Conservation (phyloP, 169 alveolate species). For the Plasmodium vivax region DNA sequence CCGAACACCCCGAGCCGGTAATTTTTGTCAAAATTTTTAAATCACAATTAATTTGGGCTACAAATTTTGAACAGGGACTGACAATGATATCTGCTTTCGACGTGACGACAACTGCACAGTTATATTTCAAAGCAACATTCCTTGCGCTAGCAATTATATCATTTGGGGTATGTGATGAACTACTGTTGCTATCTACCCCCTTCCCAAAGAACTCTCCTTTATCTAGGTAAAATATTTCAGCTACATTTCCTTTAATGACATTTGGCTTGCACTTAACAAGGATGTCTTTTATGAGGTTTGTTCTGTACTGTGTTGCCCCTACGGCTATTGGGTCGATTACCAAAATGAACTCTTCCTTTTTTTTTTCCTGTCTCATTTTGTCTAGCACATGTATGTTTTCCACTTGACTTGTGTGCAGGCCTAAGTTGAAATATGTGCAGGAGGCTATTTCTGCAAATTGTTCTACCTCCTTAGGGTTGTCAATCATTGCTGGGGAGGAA, state of each 20-base stretch:
- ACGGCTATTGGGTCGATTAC: constrained; percentile 70
- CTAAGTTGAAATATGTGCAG: constrained; percentile 43
- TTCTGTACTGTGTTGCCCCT: constrained; percentile 69
- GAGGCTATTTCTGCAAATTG: constrained; percentile 42
- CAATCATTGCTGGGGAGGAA: constrained; percentile 72
- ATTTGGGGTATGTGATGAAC: not conserved
- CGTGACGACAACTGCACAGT: constrained; percentile 62
- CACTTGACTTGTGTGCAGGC: constrained; percentile 56
- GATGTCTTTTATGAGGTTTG: constrained; percentile 31
- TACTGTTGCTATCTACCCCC: constrained; percentile 63
- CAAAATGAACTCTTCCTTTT: constrained; percentile 28
- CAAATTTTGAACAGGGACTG: constrained; percentile 20
- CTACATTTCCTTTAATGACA: constrained; percentile 68
- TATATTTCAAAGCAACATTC: constrained; percentile 61
- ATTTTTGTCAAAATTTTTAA: constrained; percentile 51
- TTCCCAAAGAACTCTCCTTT: constrained; percentile 59
- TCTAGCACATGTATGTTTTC: constrained; percentile 35
- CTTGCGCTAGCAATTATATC: constrained; percentile 68
- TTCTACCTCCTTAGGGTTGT: constrained; percentile 69
- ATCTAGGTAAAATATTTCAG: constrained; percentile 58
- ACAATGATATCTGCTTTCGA: constrained; percentile 49
- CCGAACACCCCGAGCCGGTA: constrained; percentile 74
- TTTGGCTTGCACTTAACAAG: constrained; percentile 50
- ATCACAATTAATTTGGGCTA: constrained; percentile 59
- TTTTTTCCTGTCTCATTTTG: constrained; percentile 36